These are phyloP conservation scores for Andrographis paniculata DNA, from an alignment of 305 asterid genomes.

Conservation along the genomic window DNA sequence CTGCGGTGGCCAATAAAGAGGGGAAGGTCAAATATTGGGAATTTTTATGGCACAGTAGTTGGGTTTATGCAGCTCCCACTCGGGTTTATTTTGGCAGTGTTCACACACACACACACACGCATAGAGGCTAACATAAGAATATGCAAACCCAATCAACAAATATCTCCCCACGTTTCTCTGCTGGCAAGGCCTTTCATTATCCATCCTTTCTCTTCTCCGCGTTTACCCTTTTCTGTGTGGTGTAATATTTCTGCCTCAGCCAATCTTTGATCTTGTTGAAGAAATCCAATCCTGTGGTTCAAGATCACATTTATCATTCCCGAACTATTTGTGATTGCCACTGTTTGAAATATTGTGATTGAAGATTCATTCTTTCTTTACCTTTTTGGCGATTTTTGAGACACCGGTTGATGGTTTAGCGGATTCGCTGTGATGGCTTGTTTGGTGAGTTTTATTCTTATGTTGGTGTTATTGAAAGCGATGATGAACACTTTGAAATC, in stretches of 20 bases:
- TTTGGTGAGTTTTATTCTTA: not conserved
- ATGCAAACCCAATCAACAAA: not conserved
- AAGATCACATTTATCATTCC: not conserved
- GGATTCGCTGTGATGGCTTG: not conserved
- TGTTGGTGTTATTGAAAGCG: no score
- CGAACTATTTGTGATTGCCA: no score
- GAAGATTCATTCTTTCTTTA: no score
- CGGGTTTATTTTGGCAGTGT: no score
- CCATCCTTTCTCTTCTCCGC: not conserved
- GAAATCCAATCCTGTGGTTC: conserved; percentile 5
- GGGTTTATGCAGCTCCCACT: no score
- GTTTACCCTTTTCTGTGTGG: not conserved
- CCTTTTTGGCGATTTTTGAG: not conserved
- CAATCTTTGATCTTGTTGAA: conserved; percentile 1
- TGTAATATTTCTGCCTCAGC: conserved; percentile 2
- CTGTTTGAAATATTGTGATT: not conserved
- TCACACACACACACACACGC: not conserved
- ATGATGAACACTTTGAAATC: no score
- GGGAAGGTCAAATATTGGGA: no score
- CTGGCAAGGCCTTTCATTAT: not conserved
- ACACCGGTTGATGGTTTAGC: not conserved
- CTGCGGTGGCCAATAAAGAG: no score
- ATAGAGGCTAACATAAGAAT: not conserved
- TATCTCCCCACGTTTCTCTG: not conserved
- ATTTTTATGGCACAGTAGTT: no score